phyloP scores from a whole-genome alignment of 331 rosid species.

The Erythrophleum ivorense region DNA sequence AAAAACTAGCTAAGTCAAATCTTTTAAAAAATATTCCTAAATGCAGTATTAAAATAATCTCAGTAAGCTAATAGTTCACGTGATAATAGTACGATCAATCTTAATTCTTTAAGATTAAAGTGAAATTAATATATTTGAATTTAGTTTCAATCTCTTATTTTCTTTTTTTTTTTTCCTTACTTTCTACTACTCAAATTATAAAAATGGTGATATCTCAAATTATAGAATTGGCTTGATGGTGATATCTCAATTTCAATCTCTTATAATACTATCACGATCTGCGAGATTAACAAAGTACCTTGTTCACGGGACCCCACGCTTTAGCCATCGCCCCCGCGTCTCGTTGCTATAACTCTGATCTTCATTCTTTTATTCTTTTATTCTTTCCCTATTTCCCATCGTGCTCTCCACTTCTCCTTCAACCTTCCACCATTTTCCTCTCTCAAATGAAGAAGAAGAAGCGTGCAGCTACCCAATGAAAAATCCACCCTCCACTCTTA shows the following conservation, averaged over 20 bases:
- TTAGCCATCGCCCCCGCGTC: neutral
- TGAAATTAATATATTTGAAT: too few species aligned
- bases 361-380: too few species aligned
- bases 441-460: slow-evolving; percentile 52
- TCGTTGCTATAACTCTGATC: neutral
- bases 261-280: neutral
- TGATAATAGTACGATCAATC: neutral
- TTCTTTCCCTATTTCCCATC: neutral
- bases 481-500: slow-evolving; percentile 19
- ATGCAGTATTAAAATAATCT: neutral
- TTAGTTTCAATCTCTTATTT: too few species aligned
- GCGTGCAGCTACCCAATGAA: slow-evolving; percentile 49
- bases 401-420: slow-evolving; percentile 5
- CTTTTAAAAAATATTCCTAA: too few species aligned
- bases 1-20: too few species aligned
- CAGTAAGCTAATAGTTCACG: neutral
- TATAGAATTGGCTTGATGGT: neutral
- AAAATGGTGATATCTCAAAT: neutral
- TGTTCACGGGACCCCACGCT: slow-evolving; percentile 17
- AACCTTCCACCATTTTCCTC: neutral
- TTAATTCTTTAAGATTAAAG: too few species aligned
- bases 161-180: too few species aligned
- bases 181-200: too few species aligned
- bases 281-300: neutral
- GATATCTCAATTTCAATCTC: neutral